A percentile compares a stretch with the other conserved stretches of the same genome.
Evolutionary conservation across 495 filamentous ascomycete genomes (phyloP).

Genomic region (Xylaria palmicola): DNA sequence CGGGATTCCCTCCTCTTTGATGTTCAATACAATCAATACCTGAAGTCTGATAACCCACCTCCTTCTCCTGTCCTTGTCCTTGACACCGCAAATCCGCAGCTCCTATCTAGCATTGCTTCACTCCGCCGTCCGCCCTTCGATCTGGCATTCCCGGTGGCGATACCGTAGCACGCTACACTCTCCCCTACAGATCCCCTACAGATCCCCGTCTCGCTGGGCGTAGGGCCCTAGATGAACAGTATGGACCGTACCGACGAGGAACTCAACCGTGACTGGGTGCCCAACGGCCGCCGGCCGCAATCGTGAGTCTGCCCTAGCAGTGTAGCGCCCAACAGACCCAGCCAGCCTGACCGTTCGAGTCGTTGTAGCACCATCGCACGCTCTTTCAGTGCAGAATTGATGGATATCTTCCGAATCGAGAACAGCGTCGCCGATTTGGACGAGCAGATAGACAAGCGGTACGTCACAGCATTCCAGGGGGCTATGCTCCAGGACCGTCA

Average conservation of each 20-base stretch:
- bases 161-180: too few relatives aligned
- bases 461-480: slow-evolving; percentile 34
- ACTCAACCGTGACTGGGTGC: slow-evolving; percentile 72
- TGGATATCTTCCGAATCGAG: slow-evolving; percentile 85
- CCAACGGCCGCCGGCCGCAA: slow-evolving; percentile 70
- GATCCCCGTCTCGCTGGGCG: too few relatives aligned
- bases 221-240: too few relatives aligned
- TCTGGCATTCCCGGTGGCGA: too few relatives aligned
- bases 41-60: too few relatives aligned
- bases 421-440: slow-evolving; percentile 74
- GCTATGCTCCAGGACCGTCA: not conserved
- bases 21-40: too few relatives aligned
- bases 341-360: not conserved
- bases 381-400: slow-evolving; percentile 80
- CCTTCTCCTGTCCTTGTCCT: too few relatives aligned
- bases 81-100: too few relatives aligned
- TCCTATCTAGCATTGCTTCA: too few relatives aligned
- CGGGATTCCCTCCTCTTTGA: too few relatives aligned
- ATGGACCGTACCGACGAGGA: slow-evolving; percentile 59
- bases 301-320: slow-evolving; percentile 59
- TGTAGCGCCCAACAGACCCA: not conserved
- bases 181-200: too few relatives aligned
- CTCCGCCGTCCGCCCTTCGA: too few relatives aligned
- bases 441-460: slow-evolving; percentile 83
- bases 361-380: slow-evolving; percentile 74